These are phyloP conservation scores for Erysiphe pulchra DNA, from an alignment of 2,329 filamentous ascomycete genomes.

Conservation along the genomic window DNA sequence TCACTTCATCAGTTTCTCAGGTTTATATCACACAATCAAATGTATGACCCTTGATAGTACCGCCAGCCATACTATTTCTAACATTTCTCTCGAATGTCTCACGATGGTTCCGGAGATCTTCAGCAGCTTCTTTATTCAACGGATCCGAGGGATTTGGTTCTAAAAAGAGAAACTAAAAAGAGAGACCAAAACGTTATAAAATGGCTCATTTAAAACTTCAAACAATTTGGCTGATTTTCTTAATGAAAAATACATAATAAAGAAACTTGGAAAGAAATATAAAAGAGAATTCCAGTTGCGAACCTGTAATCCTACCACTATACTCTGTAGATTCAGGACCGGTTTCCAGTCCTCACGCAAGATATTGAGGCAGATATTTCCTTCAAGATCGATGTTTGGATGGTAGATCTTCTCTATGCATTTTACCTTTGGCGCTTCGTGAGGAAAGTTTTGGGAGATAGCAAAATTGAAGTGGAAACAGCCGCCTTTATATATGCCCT, in stretches of 20 bases:
- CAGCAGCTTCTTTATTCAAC: conserved; percentile 93
- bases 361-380: conserved; percentile 96
- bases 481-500: conserved; percentile 70
- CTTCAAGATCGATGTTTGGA: conserved; percentile 92
- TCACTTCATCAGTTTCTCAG: conserved; percentile 21
- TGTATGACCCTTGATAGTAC: conserved; percentile 39
- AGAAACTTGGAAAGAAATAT: too few species aligned
- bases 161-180: conserved; percentile 64
- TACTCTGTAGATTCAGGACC: conserved; percentile 84
- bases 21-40: conserved; percentile 67
- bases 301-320: conserved; percentile 80
- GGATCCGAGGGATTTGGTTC: conserved; percentile 94
- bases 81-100: conserved; percentile 88
- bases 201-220: neutral
- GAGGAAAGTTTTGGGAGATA: conserved; percentile 87
- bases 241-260: too few species aligned
- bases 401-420: conserved; percentile 98
- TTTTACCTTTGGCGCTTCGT: conserved; percentile 91
- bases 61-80: conserved; percentile 57
- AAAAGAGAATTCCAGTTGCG: too few species aligned
- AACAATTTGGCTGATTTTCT: too few species aligned
- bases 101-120: conserved; percentile 64
- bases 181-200: neutral
- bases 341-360: conserved; percentile 97
- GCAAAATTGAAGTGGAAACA: conserved; percentile 73